phyloP scores from a whole-genome alignment of 495 filamentous ascomycete genomes.

The Penicillium argentinense region DNA sequence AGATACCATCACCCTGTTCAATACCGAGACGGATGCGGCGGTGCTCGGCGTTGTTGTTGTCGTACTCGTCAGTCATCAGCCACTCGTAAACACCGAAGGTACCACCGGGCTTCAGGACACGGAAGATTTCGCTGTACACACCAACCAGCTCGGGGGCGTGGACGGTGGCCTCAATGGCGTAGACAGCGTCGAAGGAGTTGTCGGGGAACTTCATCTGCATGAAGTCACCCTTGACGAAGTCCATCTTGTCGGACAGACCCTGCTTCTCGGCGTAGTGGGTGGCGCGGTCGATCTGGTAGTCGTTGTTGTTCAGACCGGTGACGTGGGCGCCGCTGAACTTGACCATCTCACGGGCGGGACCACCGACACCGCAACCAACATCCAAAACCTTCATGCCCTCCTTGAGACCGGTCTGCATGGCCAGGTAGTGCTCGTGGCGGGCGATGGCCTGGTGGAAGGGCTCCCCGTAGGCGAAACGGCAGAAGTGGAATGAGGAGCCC shows the following conservation, averaged over 20 bases:
- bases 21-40: constrained; percentile 91
- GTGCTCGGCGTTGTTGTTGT: constrained; percentile 85
- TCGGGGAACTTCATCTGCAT: constrained; percentile 99
- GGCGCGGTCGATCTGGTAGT: constrained; percentile 97
- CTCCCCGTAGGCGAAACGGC: constrained; percentile 88
- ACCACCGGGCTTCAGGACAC: constrained; percentile 94
- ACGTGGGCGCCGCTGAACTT: constrained; percentile 92
- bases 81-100: constrained; percentile 98
- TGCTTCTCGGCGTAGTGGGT: constrained; percentile 81
- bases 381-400: constrained; percentile 89
- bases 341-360: constrained; percentile 94
- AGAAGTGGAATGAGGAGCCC: constrained; percentile 96
- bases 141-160: constrained; percentile 94
- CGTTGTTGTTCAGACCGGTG: constrained; percentile 97
- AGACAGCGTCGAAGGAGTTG: constrained; percentile 91
- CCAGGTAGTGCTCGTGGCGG: constrained; percentile 97
- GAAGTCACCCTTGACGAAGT: constrained; percentile 95
- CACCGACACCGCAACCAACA: constrained; percentile 96
- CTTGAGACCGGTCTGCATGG: constrained; percentile 82
- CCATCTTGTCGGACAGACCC: constrained; percentile 76
- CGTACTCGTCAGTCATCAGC: constrained; percentile 97
- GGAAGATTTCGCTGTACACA: constrained; percentile 92
- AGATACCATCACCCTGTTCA: constrained; percentile 95
- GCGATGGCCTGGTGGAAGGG: constrained; percentile 91
- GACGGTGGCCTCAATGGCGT: constrained; percentile 96